Base-by-base conservation (phyloP, 2,329 filamentous ascomycete genomes). In the Arthrobotrys iridis region DNA sequence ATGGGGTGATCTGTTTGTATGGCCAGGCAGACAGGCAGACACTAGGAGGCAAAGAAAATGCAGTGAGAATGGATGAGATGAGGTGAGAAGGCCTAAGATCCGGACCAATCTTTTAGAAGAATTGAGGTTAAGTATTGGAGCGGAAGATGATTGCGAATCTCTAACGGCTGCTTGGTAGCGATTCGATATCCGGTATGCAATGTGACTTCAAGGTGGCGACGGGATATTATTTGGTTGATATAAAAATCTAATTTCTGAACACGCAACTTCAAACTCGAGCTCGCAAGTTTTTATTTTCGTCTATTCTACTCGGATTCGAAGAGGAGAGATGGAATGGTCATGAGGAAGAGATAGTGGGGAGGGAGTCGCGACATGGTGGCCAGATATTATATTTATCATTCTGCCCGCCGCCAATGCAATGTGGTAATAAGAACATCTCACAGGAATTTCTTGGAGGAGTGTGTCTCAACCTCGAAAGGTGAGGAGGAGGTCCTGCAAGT, bases 291-390 rank as follows among this genome's bases (percentile, higher is more conserved):
- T 33, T 48, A 35, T 48, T 2, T 13, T 46, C 20, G 26, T 46
- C 20, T 22, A 43, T 20, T 43, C 8, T 62, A 45, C 24, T 33
- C 20, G 37, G 8, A 48, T 48, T 45, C 58, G 40, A 63, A 13
- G 40, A 13, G 18, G 41, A 33, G 18, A 40, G 35, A 48, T 18
- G 35, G 57, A 45, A 46, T 28, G 58, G 18, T 35, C 24, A 33
- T 55, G 10, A 28, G 60, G 41, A 52, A 37, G 40, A 50, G 20
- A 18, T 30, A 46, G 50, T 24, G 37, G 30, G 46, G 52, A 59
- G 22, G 43, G 68, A 43, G 62, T 59, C 59, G 50, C 60, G 68
- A 65, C 59, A 66, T 66, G 70, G 70, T 74, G 70, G 70, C 70
- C 70, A 74, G 62, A 66, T 67, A 59, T 73, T 73, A 73, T 73